Percentiles rank a stretch among this genome's conserved stretches.
These are phyloP conservation scores for Leccinum subtestaceum DNA, from an alignment of 768 basidiomycete species.

Conservation along the genomic window DNA sequence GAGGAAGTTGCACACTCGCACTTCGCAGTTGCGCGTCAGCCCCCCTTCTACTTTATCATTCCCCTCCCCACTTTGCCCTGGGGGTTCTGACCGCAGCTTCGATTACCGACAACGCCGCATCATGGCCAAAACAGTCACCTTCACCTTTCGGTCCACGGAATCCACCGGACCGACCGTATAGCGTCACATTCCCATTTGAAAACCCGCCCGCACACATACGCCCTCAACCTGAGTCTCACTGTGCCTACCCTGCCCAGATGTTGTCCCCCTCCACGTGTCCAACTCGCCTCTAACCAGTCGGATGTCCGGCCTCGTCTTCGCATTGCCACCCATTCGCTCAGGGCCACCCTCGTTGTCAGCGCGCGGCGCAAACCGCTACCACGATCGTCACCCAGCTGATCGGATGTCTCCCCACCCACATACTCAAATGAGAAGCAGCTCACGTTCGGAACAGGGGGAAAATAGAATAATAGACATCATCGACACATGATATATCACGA, in stretches of 20 bases:
- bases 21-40: neutral
- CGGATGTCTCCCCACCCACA: conserved; percentile 5
- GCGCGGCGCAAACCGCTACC: conserved; percentile 13
- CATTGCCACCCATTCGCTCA: conserved; percentile 6
- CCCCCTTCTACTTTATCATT: neutral
- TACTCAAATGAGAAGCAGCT: neutral
- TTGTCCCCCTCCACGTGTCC: conserved; percentile 8
- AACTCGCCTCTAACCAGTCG: conserved; percentile 1
- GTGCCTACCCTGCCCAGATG: neutral
- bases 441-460: conserved; percentile 4
- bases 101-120: neutral
- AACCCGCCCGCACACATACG: neutral
- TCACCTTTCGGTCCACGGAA: neutral
- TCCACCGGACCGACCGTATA: neutral
- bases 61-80: neutral
- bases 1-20: neutral
- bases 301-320: conserved; percentile 6
- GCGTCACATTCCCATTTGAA: conserved; percentile 8
- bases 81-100: neutral
- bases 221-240: conserved; percentile 22
- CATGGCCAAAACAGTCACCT: neutral
- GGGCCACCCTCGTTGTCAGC: conserved; percentile 24
- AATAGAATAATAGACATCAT: conserved; percentile 21
- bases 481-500: conserved; percentile 14
- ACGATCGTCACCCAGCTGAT: conserved; percentile 11